Evolutionary conservation across 1,284 basidiomycete genomes (phyloP), one percentile per base, ranked within the genome.

Genomic region (Prillingera fragicola): DNA sequence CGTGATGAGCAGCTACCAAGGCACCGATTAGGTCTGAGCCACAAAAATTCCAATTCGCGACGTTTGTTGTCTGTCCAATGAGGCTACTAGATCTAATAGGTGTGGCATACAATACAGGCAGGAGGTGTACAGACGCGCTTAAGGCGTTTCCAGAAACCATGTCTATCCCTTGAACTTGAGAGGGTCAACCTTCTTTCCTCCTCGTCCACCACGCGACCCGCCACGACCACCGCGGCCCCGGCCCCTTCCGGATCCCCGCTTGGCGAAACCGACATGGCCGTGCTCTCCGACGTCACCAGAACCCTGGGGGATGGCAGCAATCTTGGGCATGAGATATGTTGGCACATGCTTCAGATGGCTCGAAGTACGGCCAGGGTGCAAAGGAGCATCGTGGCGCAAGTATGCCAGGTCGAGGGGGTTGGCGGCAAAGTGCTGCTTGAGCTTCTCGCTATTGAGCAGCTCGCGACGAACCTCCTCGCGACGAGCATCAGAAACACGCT

Each of bases 341-440:
- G 95, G 95, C 4, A 98, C 82, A 68, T 96, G 87, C 69, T 95
- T 96, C 80, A 99, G 85, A 63, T 98, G 94, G 2, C 85, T 74
- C 63, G 92, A 89, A 9, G 92, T 77, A 29, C 90, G 77, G 17
- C 84, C 84, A 0, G 89, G 87, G 62, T 94, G 87, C 10, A 97
- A 74, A 2, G 91, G 85, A 57, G 91, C 90, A 70, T 99, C 95
- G 70, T 98, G 95, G 6, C 89, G 81, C 24, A 98, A 75, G 65
- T 84, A 97, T 41, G 90, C 89, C 15, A 97, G 76, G 64, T 97
- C 94, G 8, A 88, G 76, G 0, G 95, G 95, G 63, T 98, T 94
- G 60, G 97, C 92, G 61, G 97, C 92, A 52, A 98, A 98, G 70
- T 98, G 94, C 2, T 91, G 87, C 87, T 97, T 96, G 45, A 98